Evolutionary conservation across 2,329 filamentous ascomycete genomes (phyloP).

Genomic region (Davidsoniella eucalypti): DNA sequence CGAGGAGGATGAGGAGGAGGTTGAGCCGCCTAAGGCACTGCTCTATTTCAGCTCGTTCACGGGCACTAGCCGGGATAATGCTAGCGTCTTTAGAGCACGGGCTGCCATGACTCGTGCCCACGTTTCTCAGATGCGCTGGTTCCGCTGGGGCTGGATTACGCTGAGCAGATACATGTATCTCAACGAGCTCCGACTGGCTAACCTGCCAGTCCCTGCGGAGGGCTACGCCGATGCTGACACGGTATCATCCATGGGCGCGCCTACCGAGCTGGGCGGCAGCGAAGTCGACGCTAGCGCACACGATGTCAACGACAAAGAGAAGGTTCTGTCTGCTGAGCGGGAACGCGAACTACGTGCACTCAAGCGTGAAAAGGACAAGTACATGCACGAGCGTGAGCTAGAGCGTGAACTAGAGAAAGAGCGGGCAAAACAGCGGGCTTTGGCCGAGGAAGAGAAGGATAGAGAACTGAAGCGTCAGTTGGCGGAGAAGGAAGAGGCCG

Average conservation of each 20-base stretch:
- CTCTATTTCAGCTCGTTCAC: conserved; percentile 58
- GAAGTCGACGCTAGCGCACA: background rate
- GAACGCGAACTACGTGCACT: background rate
- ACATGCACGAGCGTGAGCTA: conserved; percentile 6
- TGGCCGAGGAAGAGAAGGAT: background rate
- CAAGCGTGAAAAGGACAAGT: conserved; percentile 8
- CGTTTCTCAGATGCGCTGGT: conserved; percentile 96
- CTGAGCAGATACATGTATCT: conserved; percentile 89
- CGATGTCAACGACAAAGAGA: background rate
- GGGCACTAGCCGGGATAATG: conserved; percentile 23
- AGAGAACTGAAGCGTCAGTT: background rate
- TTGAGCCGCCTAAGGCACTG: conserved; percentile 33
- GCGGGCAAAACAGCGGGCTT: background rate
- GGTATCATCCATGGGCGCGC: conserved; percentile 1
- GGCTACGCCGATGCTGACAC: background rate
- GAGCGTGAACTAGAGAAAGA: conserved; percentile 3
- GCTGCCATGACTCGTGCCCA: conserved; percentile 81
- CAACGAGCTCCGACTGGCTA: conserved; percentile 59
- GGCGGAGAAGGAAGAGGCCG: background rate
- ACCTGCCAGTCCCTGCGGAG: conserved; percentile 17
- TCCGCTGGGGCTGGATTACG: conserved; percentile 87
- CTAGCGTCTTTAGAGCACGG: conserved; percentile 43
- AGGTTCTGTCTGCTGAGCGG: background rate
- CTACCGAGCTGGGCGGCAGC: background rate
- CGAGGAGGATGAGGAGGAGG: conserved; percentile 18